These are phyloP conservation scores for Neophaeococcomyces mojaviensis DNA, from an alignment of 2,329 filamentous ascomycete genomes.

Conservation along the genomic window DNA sequence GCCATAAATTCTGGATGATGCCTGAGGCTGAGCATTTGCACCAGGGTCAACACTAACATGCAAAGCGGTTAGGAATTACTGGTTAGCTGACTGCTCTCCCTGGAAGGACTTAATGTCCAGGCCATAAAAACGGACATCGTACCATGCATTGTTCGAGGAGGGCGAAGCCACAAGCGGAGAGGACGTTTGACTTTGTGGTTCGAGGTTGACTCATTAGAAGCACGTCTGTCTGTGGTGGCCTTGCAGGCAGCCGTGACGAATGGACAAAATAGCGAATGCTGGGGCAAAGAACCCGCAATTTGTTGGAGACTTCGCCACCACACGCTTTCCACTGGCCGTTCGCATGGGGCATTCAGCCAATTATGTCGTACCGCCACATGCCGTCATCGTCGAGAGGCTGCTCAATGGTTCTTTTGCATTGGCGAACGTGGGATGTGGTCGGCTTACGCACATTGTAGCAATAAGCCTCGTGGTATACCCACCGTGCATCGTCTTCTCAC, in stretches of 20 bases:
- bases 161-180: too few species aligned
- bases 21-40: background rate
- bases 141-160: too few species aligned
- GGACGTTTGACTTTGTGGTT: background rate
- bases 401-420: too few species aligned
- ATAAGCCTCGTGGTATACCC: background rate
- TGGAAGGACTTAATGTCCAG: too few species aligned
- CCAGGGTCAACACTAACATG: too few species aligned
- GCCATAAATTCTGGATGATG: slow-evolving; percentile 1
- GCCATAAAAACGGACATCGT: too few species aligned
- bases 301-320: background rate
- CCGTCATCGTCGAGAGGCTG: too few species aligned
- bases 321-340: background rate
- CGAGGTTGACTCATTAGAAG: background rate
- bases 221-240: background rate
- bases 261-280: background rate
- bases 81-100: too few species aligned
- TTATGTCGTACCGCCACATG: too few species aligned
- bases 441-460: background rate
- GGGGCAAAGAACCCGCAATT: background rate
- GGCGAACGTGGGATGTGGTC: background rate
- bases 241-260: slow-evolving; percentile 5
- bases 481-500: too few species aligned
- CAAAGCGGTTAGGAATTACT: too few species aligned
- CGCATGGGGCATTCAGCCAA: too few species aligned